phyloP scores from a whole-genome alignment of 1,284 basidiomycete species.

The Testicularia cyperi region DNA sequence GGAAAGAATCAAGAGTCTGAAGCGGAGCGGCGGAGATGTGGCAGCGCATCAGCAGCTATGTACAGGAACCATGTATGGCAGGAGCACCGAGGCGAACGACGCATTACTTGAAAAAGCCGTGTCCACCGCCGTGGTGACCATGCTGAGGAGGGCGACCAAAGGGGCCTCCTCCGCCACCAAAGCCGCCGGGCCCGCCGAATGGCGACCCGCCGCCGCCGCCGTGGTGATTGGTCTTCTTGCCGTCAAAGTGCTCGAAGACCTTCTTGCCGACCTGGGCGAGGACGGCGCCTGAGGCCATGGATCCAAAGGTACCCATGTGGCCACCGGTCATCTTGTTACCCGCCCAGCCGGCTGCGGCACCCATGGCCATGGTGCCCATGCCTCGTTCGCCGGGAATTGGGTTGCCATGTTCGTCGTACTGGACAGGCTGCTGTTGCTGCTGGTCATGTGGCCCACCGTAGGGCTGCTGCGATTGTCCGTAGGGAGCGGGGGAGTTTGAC shows the following conservation, averaged over 20 bases:
- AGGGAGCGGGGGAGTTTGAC: slow-evolving; percentile 6
- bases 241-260: slow-evolving; percentile 34
- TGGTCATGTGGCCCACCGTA: slow-evolving; percentile 2
- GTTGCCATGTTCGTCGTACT: slow-evolving; percentile 48
- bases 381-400: slow-evolving; percentile 48
- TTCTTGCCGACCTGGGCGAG: slow-evolving; percentile 48
- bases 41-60: too few relatives aligned
- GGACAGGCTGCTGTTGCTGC: slow-evolving; percentile 23
- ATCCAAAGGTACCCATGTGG: slow-evolving; percentile 32
- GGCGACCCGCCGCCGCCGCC: slow-evolving; percentile 2
- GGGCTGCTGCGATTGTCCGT: not conserved
- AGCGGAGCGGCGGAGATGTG: too few relatives aligned
- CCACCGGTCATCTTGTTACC: slow-evolving; percentile 46
- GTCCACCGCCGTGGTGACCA: not conserved
- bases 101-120: slow-evolving; percentile 26
- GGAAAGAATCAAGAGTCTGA: too few relatives aligned
- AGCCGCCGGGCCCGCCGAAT: slow-evolving; percentile 15
- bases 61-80: too few relatives aligned
- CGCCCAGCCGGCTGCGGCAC: slow-evolving; percentile 40
- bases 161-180: slow-evolving; percentile 1
- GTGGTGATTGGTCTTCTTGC: slow-evolving; percentile 24
- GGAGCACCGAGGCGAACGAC: not conserved
- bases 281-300: slow-evolving; percentile 40
- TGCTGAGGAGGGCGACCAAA: too few relatives aligned
- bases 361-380: slow-evolving; percentile 49